Evolutionary conservation across 2,329 filamentous ascomycete genomes (phyloP).

Genomic region (Aspergillus vadensis): DNA sequence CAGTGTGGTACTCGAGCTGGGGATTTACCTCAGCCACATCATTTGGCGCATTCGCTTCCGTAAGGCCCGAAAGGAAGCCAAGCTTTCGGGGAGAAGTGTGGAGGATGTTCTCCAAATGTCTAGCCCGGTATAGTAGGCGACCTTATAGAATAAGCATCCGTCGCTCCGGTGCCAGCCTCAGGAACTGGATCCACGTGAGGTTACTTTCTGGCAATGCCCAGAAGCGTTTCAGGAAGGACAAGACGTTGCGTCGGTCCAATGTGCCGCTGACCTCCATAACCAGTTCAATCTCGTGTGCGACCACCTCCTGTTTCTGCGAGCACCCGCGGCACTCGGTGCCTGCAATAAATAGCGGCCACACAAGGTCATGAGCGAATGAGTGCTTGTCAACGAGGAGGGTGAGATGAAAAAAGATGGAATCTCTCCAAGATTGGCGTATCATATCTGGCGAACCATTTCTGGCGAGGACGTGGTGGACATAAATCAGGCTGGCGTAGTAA

Average conservation of each 20-base stretch:
- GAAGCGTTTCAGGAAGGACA: slow-evolving; percentile 14
- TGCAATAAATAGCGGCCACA: slow-evolving; percentile 32
- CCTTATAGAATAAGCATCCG: slow-evolving; percentile 10
- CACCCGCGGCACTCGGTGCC: slow-evolving; percentile 24
- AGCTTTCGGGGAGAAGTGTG: neutral
- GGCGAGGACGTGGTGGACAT: slow-evolving; percentile 26
- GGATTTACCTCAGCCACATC: neutral
- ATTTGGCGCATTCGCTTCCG: neutral
- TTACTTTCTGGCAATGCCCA: neutral
- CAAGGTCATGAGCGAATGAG: slow-evolving; percentile 28
- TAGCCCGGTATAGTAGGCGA: slow-evolving; percentile 6
- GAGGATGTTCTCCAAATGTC: neutral
- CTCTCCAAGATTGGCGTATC: slow-evolving; percentile 3
- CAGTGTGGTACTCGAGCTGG: neutral
- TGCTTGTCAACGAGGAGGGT: slow-evolving; percentile 10
- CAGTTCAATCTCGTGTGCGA: slow-evolving; percentile 11
- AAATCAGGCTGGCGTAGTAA: slow-evolving; percentile 30
- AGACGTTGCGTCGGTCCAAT: slow-evolving; percentile 16
- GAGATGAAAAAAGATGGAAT: slow-evolving; percentile 14
- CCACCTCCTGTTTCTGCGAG: slow-evolving; percentile 1
- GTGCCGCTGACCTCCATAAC: slow-evolving; percentile 16
- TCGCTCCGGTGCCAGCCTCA: slow-evolving; percentile 8
- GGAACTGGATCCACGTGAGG: slow-evolving; percentile 20
- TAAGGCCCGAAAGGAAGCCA: neutral
- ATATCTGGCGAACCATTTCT: slow-evolving; percentile 2